Base-by-base conservation (phyloP, 2,329 filamentous ascomycete genomes). In the Chrysoporthe puriensis region DNA sequence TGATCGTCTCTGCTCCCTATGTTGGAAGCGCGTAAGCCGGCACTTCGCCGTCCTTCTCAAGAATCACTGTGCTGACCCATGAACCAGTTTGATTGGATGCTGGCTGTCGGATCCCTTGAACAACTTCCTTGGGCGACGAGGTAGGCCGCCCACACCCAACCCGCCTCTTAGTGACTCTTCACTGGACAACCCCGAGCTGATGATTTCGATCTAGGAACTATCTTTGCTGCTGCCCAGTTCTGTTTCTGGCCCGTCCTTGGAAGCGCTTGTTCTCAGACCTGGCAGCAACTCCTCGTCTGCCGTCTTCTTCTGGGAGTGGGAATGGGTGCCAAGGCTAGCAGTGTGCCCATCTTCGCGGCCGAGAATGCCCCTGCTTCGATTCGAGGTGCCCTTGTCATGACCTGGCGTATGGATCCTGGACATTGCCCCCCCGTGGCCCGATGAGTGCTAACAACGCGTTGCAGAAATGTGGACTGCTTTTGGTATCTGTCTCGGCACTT, bases 231-330 rank as follows among this genome's bases (percentile, higher is more conserved):
- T 3, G 72, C 66, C 2, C 81, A 86, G 60, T 84, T 90, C 71
- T 86, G 85, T 73, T 77, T 89, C 56, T 79, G 89, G 70, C 80
- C 88, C 1, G 85, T 87, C 1, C 87, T 91, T 65, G 88, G 86
- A n/a, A 85, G 83, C 59, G 89, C 86, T 0, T 88, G 90, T 67
- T 84, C 86, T 32, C 85, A 90, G 68, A 87, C 83, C 7, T 92
- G 90, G 90, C 84, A 82, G 76, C 86, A 90, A 70, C 84, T 91
- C 70, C 85, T 93, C 69, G 82, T 88, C 64, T 88, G 88, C 59
- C 86, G 91, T 63, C 87, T 92, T 66, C 80, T 89, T 4, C 84
- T 93, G 73, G 91, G 91, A 0, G 85, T 93, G 43, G 90, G 88
- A 0, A 90, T 91, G 75, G 90, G 90, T 13, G 83, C 86, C 16